Evolutionary conservation across 345 rosid species (phyloP).

Genomic region (Populus ilicifolia): DNA sequence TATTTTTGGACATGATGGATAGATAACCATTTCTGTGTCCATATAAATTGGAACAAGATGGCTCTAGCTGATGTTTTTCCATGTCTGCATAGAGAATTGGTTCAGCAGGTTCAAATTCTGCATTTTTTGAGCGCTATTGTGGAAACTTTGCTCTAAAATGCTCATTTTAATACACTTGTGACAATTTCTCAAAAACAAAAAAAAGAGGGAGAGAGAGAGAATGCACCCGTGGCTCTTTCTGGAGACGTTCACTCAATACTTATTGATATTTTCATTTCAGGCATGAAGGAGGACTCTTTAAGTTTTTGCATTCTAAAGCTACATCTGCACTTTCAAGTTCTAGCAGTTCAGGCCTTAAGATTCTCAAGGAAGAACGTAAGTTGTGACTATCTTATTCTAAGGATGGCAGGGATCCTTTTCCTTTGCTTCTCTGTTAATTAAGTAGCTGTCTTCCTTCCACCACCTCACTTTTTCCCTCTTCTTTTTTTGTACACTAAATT

Average conservation of each 20-base stretch:
- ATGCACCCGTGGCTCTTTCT: neutral
- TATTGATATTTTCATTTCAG: conserved; percentile 32
- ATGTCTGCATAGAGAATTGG: no score
- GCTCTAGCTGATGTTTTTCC: no score
- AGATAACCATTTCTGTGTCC: no score
- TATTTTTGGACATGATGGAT: no score
- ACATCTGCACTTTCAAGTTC: conserved; percentile 26
- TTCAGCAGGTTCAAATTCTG: no score
- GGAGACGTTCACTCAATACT: neutral
- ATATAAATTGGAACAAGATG: no score
- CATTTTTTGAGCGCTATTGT: neutral
- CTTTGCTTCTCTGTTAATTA: neutral
- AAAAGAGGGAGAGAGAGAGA: no score
- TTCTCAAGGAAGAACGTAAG: conserved; percentile 68
- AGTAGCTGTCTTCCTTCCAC: neutral
- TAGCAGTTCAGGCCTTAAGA: conserved; percentile 31
- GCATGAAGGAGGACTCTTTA: conserved; percentile 81
- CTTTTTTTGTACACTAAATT: conserved; percentile 19
- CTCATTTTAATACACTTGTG: neutral
- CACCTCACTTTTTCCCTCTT: neutral
- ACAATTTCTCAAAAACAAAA: no score
- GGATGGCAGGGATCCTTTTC: neutral
- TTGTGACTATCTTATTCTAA: neutral
- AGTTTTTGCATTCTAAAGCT: conserved; percentile 50
- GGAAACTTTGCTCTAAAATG: neutral